Conservation (phyloP, 2,329 filamentous ascomycete genomes). For the Basipetospora chlamydospora region DNA sequence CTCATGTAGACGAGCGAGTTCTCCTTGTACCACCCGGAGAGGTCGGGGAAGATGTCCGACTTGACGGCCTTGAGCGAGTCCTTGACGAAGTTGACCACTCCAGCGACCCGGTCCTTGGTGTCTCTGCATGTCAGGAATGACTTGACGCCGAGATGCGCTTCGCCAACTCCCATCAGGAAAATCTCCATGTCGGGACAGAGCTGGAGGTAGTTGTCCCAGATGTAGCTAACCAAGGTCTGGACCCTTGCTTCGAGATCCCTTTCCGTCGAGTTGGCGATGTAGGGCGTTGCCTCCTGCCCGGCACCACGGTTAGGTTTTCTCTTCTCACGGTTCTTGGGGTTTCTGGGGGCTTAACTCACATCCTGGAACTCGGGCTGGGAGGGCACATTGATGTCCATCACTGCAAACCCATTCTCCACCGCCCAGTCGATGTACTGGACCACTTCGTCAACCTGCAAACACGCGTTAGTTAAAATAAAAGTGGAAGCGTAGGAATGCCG, state of each 20-base stretch:
- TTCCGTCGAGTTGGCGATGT: conserved; percentile 29
- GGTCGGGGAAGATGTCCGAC: conserved; percentile 58
- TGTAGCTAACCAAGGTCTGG: conserved; percentile 64
- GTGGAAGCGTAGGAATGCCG: no score
- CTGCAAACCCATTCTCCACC: conserved; percentile 56
- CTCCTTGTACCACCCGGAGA: conserved; percentile 70
- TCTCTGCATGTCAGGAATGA: conserved; percentile 64
- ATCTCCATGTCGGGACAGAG: conserved; percentile 57
- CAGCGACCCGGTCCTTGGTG: conserved; percentile 53
- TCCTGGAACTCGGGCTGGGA: conserved; percentile 30
- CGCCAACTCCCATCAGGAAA: conserved; percentile 79
- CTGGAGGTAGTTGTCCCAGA: conserved; percentile 97
- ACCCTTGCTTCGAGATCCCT: conserved; percentile 41
- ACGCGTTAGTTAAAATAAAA: background rate
- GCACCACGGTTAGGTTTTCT: no score
- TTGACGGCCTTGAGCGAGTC: conserved; percentile 64
- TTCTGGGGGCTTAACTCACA: conserved; percentile 19
- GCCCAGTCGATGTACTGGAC: conserved; percentile 79
- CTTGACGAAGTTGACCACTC: conserved; percentile 69
- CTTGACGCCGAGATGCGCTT: conserved; percentile 72
- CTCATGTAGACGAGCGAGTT: conserved; percentile 71
- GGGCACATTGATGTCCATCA: conserved; percentile 87
- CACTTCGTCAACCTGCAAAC: conserved; percentile 59
- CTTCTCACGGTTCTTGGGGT: background rate
- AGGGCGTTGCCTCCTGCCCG: no score